Evolutionary conservation across 2,329 filamentous ascomycete species (phyloP), one percentile per base, ranked within the genome.

Genomic region (Epichloe aotearoae): DNA sequence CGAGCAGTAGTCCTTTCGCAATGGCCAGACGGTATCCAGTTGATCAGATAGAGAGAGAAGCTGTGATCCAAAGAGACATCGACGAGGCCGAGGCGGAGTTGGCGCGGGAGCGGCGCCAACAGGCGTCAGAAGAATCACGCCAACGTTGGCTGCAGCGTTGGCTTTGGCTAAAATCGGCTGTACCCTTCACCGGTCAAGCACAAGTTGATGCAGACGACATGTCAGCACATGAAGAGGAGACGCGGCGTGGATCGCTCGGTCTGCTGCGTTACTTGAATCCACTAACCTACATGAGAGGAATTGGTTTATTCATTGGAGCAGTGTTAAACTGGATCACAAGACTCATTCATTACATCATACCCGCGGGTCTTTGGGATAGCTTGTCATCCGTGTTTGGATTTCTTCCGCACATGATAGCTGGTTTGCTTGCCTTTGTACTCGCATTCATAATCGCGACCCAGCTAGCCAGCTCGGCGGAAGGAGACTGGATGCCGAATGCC

Each of bases 231-330:
- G 19, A 30, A 38, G 33, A 17, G 10, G 33, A 43, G 30, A 26
- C 10, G 11, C 51, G n/a, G 23, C n/a, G 17, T 17, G 45, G 39
- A n/a, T 44, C 50, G 2, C 12, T 38, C 30, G 51, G 60, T 36
- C 62, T 61, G 56, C 57, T 57, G 54, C 57, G 57, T 17, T 52
- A 66, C 3, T 46, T 66, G 4, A 59, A 66, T 30, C 66, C 65
- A 0, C 55, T 59, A 50, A 66, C 62, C 5, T 67, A 67, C 33
- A 5, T 66, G 1, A 50, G 59, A 17, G 54, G 56, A 4, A 12
- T 62, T 15, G 52, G 51, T 15, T 63, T 61, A 60, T 7, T 59
- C 5, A 39, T 61, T 14, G 56, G 58, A 15, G 46, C 41, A 15
- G 46, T 55, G 20, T 56, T 59, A 49, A 56, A 64, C 37, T 47